Evolutionary conservation across 2,329 filamentous ascomycete species (phyloP), one percentile per base, ranked within the genome.

Genomic region (Alternaria infectoria): DNA sequence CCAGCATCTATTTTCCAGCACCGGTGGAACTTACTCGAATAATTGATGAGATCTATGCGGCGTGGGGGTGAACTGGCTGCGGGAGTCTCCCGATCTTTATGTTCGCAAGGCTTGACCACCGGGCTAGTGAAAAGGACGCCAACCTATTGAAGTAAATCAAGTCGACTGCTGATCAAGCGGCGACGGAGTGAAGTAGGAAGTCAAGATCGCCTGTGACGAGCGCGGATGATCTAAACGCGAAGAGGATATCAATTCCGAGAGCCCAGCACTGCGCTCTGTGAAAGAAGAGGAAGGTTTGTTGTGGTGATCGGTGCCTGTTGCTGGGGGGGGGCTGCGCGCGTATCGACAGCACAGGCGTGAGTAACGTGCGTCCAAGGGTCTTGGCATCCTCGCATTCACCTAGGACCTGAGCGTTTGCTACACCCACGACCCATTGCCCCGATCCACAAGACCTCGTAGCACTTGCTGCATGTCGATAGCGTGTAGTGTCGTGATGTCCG

Each of bases 101-200:
- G 1, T 17, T 0, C 1, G 36, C 5, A 40, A 11, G 36, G 36
- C 28, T 28, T 13, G 28, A 13, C 28, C 2, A 2, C 28, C 1
- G 2, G 2, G 28, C 28, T 40, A 40, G 36, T 40, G 36, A 40
- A n/a, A 32, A 21, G n/a, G n/a, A n/a, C n/a, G n/a, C n/a, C n/a
- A n/a, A n/a, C n/a, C n/a, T n/a, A n/a, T n/a, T n/a, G n/a, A n/a
- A n/a, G n/a, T n/a, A n/a, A n/a, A n/a, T n/a, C n/a, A n/a, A n/a
- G n/a, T n/a, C n/a, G n/a, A n/a, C n/a, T n/a, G n/a, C n/a, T n/a
- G n/a, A n/a, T n/a, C n/a, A n/a, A n/a, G n/a, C n/a, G n/a, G n/a
- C n/a, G 32, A 26, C 5, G n/a, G 7, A 57, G 59, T 61, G 59
- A 61, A 61, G 45, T 30, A 30, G 26, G 26, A 50, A 49, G 25